A percentile compares a stretch with the other conserved stretches of the same genome.
phyloP scores from a whole-genome alignment of 495 filamentous ascomycete species.

The Bombardia bombarda region DNA sequence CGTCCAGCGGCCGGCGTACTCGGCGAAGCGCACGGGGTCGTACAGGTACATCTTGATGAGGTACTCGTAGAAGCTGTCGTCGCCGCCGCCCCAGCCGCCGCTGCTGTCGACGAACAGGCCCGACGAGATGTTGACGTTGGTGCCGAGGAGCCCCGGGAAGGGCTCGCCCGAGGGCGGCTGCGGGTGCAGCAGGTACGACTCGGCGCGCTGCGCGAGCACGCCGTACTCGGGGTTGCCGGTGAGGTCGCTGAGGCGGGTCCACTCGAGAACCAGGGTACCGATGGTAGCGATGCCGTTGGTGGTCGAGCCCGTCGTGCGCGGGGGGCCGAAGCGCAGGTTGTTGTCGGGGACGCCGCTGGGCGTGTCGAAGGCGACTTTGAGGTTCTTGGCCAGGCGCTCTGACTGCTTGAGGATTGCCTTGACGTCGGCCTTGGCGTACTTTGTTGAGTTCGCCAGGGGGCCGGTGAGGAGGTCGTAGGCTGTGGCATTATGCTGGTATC shows the following conservation, averaged over 20 bases:
- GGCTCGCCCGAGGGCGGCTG: constrained; percentile 55
- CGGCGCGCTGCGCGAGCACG: constrained; percentile 55
- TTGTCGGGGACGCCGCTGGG: constrained; percentile 71
- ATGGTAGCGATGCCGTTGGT: constrained; percentile 65
- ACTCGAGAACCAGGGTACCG: constrained; percentile 74
- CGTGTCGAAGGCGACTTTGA: constrained; percentile 74
- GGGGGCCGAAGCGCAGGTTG: constrained; percentile 51
- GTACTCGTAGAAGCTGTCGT: constrained; percentile 87
- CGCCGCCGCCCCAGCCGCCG: constrained; percentile 76
- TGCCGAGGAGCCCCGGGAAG: constrained; percentile 72
- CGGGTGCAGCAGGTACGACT: constrained; percentile 66
- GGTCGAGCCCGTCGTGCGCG: constrained; percentile 35
- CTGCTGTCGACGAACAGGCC: constrained; percentile 59
- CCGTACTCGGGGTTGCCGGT: constrained; percentile 61
- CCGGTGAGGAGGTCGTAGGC: constrained; percentile 76
- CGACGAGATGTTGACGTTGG: constrained; percentile 51
- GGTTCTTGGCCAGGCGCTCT: constrained; percentile 56
- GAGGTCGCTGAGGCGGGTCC: constrained; percentile 75
- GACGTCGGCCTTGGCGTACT: not conserved
- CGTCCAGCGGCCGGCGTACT: constrained; percentile 69
- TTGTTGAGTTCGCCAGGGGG: constrained; percentile 34
- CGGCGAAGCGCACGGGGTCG: constrained; percentile 53
- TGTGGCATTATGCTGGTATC: constrained; percentile 14
- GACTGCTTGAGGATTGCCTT: constrained; percentile 59
- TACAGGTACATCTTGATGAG: constrained; percentile 92